Percentiles rank a stretch among this genome's conserved stretches.
phyloP scores from a whole-genome alignment of 106 monocot species.

The Phalaenopsis equestris region DNA sequence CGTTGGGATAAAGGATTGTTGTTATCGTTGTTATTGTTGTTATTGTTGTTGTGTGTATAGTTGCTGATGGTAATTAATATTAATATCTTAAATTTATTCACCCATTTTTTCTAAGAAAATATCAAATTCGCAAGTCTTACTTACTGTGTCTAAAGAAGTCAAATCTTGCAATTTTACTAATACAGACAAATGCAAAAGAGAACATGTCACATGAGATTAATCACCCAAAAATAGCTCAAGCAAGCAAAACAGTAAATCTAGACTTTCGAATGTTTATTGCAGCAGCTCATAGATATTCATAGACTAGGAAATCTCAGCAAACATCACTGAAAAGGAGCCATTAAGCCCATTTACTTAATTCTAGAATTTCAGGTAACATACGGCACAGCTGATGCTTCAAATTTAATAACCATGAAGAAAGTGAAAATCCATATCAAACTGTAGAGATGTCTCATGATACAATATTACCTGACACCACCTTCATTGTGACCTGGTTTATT shows the following conservation, averaged over 20 bases:
- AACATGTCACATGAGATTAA: too few species aligned
- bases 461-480: conserved; percentile 85
- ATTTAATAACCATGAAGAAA: neutral
- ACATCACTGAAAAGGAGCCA: neutral
- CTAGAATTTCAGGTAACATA: neutral
- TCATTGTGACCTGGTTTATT: conserved; percentile 97
- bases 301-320: neutral
- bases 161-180: neutral
- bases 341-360: neutral
- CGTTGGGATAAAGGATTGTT: too few species aligned
- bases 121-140: neutral
- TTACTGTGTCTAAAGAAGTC: neutral
- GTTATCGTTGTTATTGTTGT: too few species aligned
- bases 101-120: neutral
- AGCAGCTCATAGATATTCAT: neutral
- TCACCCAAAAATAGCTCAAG: neutral
- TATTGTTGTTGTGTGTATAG: neutral
- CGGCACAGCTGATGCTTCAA: neutral
- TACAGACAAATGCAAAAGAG: neutral
- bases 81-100: neutral
- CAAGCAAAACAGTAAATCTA: neutral
- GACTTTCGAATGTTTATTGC: too few species aligned
- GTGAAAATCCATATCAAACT: neutral
- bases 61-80: neutral
- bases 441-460: neutral